Evolutionary conservation across 2,329 filamentous ascomycete genomes (phyloP).

Genomic region (Blastomyces parvus): DNA sequence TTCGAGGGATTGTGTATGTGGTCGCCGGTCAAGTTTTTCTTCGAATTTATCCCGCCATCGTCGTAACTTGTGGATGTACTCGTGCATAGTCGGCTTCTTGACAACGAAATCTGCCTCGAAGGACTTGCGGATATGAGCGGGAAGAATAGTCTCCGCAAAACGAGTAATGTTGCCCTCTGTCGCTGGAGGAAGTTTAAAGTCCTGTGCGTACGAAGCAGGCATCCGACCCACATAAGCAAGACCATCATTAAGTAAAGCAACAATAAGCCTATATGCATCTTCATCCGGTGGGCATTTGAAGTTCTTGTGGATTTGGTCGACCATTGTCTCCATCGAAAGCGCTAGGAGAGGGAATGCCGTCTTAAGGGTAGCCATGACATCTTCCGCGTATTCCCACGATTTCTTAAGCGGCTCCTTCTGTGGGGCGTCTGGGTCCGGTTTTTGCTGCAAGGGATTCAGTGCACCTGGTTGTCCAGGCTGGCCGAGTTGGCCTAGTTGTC

Average conservation of each 20-base stretch:
- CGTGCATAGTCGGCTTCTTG: slow-evolving; percentile 93
- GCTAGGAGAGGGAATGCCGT: slow-evolving; percentile 93
- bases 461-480: not conserved
- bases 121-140: slow-evolving; percentile 85
- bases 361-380: slow-evolving; percentile 90
- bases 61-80: slow-evolving; percentile 95
- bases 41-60: slow-evolving; percentile 97
- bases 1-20: slow-evolving; percentile 65
- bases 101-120: slow-evolving; percentile 97
- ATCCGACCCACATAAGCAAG: slow-evolving; percentile 84
- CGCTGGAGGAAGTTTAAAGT: slow-evolving; percentile 77
- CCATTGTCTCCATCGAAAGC: slow-evolving; percentile 98
- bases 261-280: slow-evolving; percentile 92
- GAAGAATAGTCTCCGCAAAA: slow-evolving; percentile 92
- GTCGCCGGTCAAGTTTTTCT: slow-evolving; percentile 84
- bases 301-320: slow-evolving; percentile 96
- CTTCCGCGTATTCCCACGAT: slow-evolving; percentile 93
- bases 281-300: slow-evolving; percentile 99
- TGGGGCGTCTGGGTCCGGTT: not conserved
- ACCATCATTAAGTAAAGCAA: slow-evolving; percentile 93
- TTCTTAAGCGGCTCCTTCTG: slow-evolving; percentile 51
- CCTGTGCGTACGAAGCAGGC: slow-evolving; percentile 75
- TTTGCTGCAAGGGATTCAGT: not conserved
- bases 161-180: slow-evolving; percentile 95
- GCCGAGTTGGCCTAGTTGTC: not conserved